Base-by-base conservation (phyloP, 805 yeast genomes). In the Ogataea minuta region DNA sequence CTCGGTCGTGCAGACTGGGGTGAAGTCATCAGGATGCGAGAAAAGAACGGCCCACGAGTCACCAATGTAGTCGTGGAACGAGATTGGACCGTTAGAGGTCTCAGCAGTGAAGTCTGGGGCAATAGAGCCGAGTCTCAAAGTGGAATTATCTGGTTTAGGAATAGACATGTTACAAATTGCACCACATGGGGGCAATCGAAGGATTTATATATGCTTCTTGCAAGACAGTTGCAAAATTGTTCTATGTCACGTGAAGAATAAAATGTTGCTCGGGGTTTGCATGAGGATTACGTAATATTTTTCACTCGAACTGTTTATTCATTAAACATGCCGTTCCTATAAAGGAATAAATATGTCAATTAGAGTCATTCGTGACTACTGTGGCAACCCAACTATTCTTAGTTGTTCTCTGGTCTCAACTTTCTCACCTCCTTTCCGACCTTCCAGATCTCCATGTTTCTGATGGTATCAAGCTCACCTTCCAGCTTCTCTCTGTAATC, bases 381-480 rank as follows among this genome's bases (percentile, higher is more conserved):
- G 38, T 39, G 33, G 40, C 48, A 41, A 33, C 32, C 38, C 34
- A 33, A 35, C 34, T 19, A 16, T n/a, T 26, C 31, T 31, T 85
- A 90, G 70, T 84, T 80, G 93, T 93, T 91, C 78, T 93, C 99
- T 63, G 99, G 99, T 76, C 99, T 90, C 70, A 93, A 83, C 76
- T 93, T 93, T 83, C 99, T 91, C 57, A 93, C 99, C 79, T 93
- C 98, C 79, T 91, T 91, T 67, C 99, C 99, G 59, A 93, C 99
- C 66, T 70, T 85, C 99, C 99, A 93, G 91, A 93, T 93, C 79
- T 93, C 99, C 84, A 93, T 89, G 66, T 77, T 77, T 79, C 98
- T 88, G 78, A 93, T 91, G 65, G 76, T 77, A 72, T 84, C 78
- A 68, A 93, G 80, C 79, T 93, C 99, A 67, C 73, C 75, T 77